These are phyloP conservation scores for Setomelanomma holmii DNA, from an alignment of 2,329 filamentous ascomycete genomes.

Conservation along the genomic window DNA sequence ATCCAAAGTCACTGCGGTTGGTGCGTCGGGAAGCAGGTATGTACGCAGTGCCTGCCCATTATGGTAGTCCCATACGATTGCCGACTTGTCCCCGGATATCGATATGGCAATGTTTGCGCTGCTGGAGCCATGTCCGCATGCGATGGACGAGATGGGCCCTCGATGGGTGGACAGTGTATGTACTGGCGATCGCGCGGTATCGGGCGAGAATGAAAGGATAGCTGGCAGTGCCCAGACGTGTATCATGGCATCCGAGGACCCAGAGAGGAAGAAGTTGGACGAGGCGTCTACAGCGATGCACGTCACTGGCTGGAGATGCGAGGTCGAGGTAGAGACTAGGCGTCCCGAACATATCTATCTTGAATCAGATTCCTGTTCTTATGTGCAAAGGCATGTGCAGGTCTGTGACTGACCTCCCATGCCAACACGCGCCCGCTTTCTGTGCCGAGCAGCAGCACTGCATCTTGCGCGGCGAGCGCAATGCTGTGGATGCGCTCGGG, in stretches of 20 bases:
- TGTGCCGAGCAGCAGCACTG: constrained; percentile 79
- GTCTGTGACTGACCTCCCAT: constrained; percentile 77
- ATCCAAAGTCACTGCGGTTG: constrained; percentile 77
- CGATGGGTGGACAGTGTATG: constrained; percentile 80
- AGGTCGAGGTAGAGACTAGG: constrained; percentile 75
- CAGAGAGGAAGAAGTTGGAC: constrained; percentile 76
- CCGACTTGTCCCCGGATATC: constrained; percentile 83
- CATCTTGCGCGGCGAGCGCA: constrained; percentile 70
- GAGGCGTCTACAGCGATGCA: constrained; percentile 74
- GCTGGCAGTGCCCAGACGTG: constrained; percentile 87
- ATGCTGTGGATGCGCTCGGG: constrained; percentile 84
- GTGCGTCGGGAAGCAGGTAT: constrained; percentile 76
- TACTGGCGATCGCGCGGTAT: constrained; percentile 69
- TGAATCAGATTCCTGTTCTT: constrained; percentile 14
- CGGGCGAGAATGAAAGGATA: constrained; percentile 69
- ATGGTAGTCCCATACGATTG: constrained; percentile 91
- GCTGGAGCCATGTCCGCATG: constrained; percentile 70
- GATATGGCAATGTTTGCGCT: constrained; percentile 85
- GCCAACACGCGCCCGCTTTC: constrained; percentile 84
- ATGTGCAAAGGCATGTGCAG: not conserved
- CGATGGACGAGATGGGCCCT: constrained; percentile 71
- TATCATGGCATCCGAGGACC: constrained; percentile 85
- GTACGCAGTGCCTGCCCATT: constrained; percentile 80
- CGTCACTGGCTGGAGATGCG: constrained; percentile 82
- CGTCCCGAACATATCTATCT: constrained; percentile 74